Evolutionary conservation across 352 stramenopile species (phyloP), one percentile per base, ranked within the genome.

Genomic region (Saprolegnia parasitica): DNA sequence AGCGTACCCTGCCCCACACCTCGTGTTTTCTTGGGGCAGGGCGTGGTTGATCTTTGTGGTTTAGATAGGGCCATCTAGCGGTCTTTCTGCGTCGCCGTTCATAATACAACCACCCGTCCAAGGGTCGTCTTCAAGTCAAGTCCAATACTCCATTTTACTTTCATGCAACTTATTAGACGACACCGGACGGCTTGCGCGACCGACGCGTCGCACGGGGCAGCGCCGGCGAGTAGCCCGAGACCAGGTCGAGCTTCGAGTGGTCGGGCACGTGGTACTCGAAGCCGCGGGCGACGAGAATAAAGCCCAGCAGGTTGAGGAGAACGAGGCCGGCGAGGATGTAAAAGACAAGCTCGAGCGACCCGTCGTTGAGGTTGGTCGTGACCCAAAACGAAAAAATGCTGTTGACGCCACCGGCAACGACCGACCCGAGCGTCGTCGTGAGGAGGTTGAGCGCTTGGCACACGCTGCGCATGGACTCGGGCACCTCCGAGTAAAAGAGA

Each of bases 401-500:
- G 77, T 94, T 95, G 54, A 94, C 72, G 1, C 81, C 86, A 0
- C 84, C 87, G 0, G 81, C 79, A 21, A 94, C 84, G 56, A 96
- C 92, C 68, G 85, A 94, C 3, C 90, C 90, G 24, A 97, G 78
- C 55, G 91, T 96, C 0, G 86, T 97, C 0, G 89, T 97, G 21
- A 97, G 75, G 49, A 97, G 55, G 67, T 97, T 97, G 10, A 96
- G 80, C 11, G 90, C 87, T 56, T 96, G 88, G 64, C 87, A 95
- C 6, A 97, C 88, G 65, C 89, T 96, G 55, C 90, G 83, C 90
- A 97, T 97, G 29, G 81, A 90, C 74, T 89, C 81, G 11, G 91
- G 91, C 4, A 96, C 90, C 73, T 97, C 88, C 20, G 87, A 93
- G 74, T 97, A 97, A 72, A 97, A 97, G n/a, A 97, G 73, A 71